phyloP scores from a whole-genome alignment of 306 rosid genomes.

The Urtica urens region DNA sequence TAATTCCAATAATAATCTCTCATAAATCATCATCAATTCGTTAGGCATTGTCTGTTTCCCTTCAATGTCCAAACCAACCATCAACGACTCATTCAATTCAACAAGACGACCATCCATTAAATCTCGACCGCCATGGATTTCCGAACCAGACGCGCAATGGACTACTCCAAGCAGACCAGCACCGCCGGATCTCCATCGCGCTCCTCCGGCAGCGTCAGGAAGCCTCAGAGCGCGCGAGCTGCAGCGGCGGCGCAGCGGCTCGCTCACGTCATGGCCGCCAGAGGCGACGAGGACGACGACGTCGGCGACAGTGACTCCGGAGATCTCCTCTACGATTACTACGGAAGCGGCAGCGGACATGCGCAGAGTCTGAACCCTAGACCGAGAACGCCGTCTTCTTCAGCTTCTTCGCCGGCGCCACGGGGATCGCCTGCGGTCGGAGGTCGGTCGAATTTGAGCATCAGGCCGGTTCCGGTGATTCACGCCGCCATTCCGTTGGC shows the following conservation, averaged over 20 bases:
- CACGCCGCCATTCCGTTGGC: constrained; percentile 64
- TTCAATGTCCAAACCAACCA: no score
- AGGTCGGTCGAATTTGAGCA: constrained; percentile 33
- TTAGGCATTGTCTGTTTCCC: no score
- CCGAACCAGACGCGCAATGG: constrained; percentile 20
- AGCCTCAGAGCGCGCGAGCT: constrained; percentile 72
- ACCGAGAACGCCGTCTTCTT: constrained; percentile 28
- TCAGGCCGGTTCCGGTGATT: constrained; percentile 52
- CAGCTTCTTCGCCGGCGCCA: constrained; percentile 4
- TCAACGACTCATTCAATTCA: no score
- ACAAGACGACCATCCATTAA: neutral
- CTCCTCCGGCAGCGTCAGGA: constrained; percentile 29
- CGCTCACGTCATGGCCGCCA: constrained; percentile 89
- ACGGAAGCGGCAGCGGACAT: constrained; percentile 22
- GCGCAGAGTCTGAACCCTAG: neutral
- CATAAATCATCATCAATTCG: no score
- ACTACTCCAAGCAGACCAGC: constrained; percentile 48
- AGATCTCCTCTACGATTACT: constrained; percentile 51
- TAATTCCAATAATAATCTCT: constrained; percentile 7
- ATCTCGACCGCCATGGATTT: neutral
- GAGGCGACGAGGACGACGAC: constrained; percentile 32
- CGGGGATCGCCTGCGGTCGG: constrained; percentile 32
- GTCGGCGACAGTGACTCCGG: constrained; percentile 55
- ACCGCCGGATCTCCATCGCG: constrained; percentile 32
- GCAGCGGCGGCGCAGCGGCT: constrained; percentile 97